phyloP scores from a whole-genome alignment of 2,329 filamentous ascomycete species.

The Phialocephala subalpina region DNA sequence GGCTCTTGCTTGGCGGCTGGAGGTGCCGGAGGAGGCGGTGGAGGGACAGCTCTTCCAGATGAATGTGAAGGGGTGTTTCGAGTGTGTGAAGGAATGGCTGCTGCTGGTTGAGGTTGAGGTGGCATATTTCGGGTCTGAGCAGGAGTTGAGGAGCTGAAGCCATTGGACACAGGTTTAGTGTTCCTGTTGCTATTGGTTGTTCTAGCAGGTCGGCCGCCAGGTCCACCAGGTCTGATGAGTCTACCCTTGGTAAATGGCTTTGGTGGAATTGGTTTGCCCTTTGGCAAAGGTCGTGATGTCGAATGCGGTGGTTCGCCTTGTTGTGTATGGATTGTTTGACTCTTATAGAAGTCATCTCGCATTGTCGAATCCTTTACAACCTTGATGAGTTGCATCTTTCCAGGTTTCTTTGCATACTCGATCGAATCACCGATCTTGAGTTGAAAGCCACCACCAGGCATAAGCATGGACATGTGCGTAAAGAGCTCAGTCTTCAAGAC shows the following conservation, averaged over 20 bases:
- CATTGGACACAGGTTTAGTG: constrained; percentile 43
- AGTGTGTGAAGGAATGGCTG: constrained; percentile 49
- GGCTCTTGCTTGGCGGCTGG: constrained; percentile 72
- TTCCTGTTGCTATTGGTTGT: constrained; percentile 55
- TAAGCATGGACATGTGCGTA: constrained; percentile 83
- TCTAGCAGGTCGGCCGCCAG: constrained; percentile 80
- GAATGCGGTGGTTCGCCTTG: constrained; percentile 86
- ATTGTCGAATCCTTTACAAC: constrained; percentile 85
- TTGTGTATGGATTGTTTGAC: constrained; percentile 85
- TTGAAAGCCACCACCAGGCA: constrained; percentile 79
- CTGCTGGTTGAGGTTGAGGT: constrained; percentile 40
- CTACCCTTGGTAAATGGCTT: constrained; percentile 94
- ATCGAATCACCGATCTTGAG: constrained; percentile 85
- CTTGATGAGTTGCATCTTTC: constrained; percentile 89
- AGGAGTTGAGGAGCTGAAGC: constrained; percentile 27
- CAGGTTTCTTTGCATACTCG: constrained; percentile 97
- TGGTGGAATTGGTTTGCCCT: constrained; percentile 83
- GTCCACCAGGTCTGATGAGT: constrained; percentile 89
- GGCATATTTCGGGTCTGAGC: constrained; percentile 38
- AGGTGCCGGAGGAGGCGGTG: constrained; percentile 69
- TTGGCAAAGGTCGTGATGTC: constrained; percentile 83
- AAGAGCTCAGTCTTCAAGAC: constrained; percentile 98
- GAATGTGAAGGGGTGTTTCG: constrained; percentile 62
- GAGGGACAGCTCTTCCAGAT: constrained; percentile 59
- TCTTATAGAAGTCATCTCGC: constrained; percentile 89